Conservation (phyloP, 108 stramenopile genomes). For the Nitzschia sp. region DNA sequence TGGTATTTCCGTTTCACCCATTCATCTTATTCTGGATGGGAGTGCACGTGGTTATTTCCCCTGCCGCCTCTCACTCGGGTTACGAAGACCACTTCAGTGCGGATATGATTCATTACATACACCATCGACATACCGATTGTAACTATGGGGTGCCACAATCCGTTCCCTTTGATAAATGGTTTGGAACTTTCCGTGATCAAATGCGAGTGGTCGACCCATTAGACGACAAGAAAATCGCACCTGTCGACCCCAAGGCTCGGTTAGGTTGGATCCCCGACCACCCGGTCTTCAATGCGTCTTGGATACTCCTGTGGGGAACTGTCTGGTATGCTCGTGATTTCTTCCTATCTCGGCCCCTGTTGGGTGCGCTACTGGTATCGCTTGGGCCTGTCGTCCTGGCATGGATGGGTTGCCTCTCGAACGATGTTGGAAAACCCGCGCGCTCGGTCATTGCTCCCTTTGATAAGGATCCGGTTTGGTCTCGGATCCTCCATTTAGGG, state of each 20-base stretch:
- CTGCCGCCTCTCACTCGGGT: constrained; percentile 38
- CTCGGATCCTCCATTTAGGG: constrained; percentile 11
- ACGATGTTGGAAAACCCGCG: neutral
- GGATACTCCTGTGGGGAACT: neutral
- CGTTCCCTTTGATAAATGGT: constrained; percentile 26
- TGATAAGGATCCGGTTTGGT: constrained; percentile 7
- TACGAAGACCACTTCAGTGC: constrained; percentile 38
- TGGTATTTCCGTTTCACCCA: neutral
- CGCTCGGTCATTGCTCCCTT: constrained; percentile 14
- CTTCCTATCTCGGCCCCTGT: neutral
- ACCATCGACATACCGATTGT: constrained; percentile 47
- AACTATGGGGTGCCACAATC: constrained; percentile 32
- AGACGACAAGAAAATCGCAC: neutral
- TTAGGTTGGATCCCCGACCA: constrained; percentile 15
- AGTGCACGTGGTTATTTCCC: constrained; percentile 28
- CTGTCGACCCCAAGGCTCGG: constrained; percentile 15
- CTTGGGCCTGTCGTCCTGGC: constrained; percentile 17
- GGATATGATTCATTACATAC: constrained; percentile 31
- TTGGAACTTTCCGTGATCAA: constrained; percentile 23
- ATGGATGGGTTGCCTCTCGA: neutral
- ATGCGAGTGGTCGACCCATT: neutral
- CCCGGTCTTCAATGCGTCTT: neutral
- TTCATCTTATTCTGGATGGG: constrained; percentile 32
- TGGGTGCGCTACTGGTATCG: constrained; percentile 12
- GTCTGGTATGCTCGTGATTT: neutral